A percentile compares a stretch with the other conserved stretches of the same genome.
Evolutionary conservation across 2,329 filamentous ascomycete species (phyloP).

Genomic region (Cyphellophora europaea): DNA sequence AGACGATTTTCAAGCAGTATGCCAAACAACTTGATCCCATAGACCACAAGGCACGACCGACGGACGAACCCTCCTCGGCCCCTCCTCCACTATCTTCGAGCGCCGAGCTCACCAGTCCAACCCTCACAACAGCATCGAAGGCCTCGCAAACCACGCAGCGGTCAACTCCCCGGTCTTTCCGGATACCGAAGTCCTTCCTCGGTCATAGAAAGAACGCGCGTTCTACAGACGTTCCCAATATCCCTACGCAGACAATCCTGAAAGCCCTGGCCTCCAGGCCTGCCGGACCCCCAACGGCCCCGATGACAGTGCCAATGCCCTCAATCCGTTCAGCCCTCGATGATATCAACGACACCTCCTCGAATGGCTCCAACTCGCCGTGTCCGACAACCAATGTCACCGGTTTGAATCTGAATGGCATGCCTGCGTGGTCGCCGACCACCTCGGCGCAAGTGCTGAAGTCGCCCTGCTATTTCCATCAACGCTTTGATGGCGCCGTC

Average conservation of each 20-base stretch:
- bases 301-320: conserved; percentile 6
- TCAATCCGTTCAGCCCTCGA: conserved; percentile 5
- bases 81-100: background rate
- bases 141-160: background rate
- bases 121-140: background rate
- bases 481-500: conserved; percentile 90
- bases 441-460: conserved; percentile 57
- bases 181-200: conserved; percentile 24
- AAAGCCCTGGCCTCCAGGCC: conserved; percentile 64
- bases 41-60: conserved; percentile 1
- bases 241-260: conserved; percentile 72
- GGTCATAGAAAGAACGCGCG: conserved; percentile 41
- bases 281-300: conserved; percentile 44
- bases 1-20: conserved; percentile 34
- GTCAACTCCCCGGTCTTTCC: conserved; percentile 24
- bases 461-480: conserved; percentile 96
- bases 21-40: conserved; percentile 31
- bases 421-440: conserved; percentile 34
- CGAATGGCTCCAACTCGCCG: conserved; percentile 41
- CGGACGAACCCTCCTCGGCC: background rate
- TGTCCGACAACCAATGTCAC: conserved; percentile 53
- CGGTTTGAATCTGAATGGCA: conserved; percentile 35
- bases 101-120: background rate
- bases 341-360: conserved; percentile 14
- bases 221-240: conserved; percentile 47